Conservation (phyloP, 2,329 filamentous ascomycete genomes). For the Trichocomaceae sp. region DNA sequence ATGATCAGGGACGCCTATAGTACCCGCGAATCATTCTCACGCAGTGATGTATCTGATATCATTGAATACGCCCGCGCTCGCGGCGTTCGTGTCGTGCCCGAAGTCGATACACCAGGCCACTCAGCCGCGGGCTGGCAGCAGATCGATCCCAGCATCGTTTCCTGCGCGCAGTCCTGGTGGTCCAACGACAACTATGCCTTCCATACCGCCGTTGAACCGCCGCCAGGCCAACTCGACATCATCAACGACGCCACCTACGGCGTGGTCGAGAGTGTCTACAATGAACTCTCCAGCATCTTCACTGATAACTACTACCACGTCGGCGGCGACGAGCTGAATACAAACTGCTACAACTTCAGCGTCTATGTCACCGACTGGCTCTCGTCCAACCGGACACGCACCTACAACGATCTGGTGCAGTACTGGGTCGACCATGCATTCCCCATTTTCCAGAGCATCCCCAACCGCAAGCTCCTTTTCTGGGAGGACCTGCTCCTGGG, state of each 20-base stretch:
- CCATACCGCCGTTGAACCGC: slow-evolving; percentile 52
- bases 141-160: slow-evolving; percentile 50
- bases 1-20: slow-evolving; percentile 53
- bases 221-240: slow-evolving; percentile 52
- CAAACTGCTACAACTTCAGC: slow-evolving; percentile 54
- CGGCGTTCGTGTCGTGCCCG: slow-evolving; percentile 55
- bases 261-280: slow-evolving; percentile 49
- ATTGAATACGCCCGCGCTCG: slow-evolving; percentile 48
- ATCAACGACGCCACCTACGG: slow-evolving; percentile 52
- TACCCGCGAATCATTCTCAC: slow-evolving; percentile 41
- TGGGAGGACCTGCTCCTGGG: slow-evolving; percentile 50
- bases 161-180: slow-evolving; percentile 55
- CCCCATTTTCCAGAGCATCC: slow-evolving; percentile 43
- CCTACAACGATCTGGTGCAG: slow-evolving; percentile 48
- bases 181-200: slow-evolving; percentile 51
- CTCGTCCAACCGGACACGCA: slow-evolving; percentile 43
- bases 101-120: slow-evolving; percentile 58
- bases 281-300: slow-evolving; percentile 47
- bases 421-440: slow-evolving; percentile 49
- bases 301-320: slow-evolving; percentile 51
- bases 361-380: slow-evolving; percentile 46
- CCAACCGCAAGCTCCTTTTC: slow-evolving; percentile 48
- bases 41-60: slow-evolving; percentile 38
- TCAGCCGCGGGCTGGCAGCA: slow-evolving; percentile 51
- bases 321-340: slow-evolving; percentile 51